Evolutionary conservation across 768 basidiomycete genomes (phyloP), one percentile per base, ranked within the genome.

Genomic region (Mrakia frigida): DNA sequence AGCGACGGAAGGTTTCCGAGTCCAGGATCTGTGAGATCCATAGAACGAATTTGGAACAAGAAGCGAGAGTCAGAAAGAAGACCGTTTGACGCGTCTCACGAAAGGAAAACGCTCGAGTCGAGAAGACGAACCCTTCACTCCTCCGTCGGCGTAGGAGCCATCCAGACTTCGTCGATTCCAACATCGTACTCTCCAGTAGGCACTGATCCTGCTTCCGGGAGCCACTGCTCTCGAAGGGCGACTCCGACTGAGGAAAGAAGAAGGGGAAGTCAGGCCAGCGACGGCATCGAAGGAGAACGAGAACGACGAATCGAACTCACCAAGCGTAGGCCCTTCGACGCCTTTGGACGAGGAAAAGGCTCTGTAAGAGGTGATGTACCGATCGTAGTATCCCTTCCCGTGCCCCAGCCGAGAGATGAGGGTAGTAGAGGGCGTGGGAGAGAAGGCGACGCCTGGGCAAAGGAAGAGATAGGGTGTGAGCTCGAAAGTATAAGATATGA

Each of bases 171-270:
- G 35, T 67, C 60, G 13, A 77, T 63, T 11, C 59, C 43, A 3
- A 77, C 70, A 28, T 77, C 76, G n/a, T 68, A 52, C 37, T 73
- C 76, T 21, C 76, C 71, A 13, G 52, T 73, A 33, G 76, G 76
- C 7, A 77, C 76, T 2, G 52, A 21, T 2, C 71, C 76, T 14
- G 31, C 39, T 68, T 41, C 31, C 6, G 63, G 52, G 6, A 77
- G 35, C 37, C 28, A 72, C 52, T 77, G 76, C 43, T 77, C 76
- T 28, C 46, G 63, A 61, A 77, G 59, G 1, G 76, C 71, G 21
- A 77, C 46, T 6, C 76, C 76, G 41, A 77, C 76, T 77, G 59
- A 3, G 31, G 37, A 28, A 31, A 21, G 63, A 46, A 65, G 39
- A 16, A 46, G 31, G 33, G 35, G 13, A 28, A 25, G 28, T 3